Evolutionary conservation across 2,329 filamentous ascomycete species (phyloP).

Genomic region (Aspergillus intermedius): DNA sequence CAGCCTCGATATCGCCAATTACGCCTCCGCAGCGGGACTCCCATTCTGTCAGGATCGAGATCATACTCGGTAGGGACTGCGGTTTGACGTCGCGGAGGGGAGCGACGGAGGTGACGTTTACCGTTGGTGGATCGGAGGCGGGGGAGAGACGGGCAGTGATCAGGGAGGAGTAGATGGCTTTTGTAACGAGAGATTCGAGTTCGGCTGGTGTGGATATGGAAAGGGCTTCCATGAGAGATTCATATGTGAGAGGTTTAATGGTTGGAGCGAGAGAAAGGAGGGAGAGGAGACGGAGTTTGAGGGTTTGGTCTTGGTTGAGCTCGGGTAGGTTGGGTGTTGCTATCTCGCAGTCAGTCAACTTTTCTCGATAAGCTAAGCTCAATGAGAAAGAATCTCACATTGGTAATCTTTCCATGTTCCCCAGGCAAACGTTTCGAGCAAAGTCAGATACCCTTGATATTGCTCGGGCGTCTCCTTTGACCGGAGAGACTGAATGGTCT

Average conservation of each 20-base stretch:
- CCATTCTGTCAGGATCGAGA: slow-evolving; percentile 66
- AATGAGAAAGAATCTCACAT: slow-evolving; percentile 32
- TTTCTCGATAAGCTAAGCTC: background rate
- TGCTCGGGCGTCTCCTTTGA: slow-evolving; percentile 51
- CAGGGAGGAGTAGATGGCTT: slow-evolving; percentile 78
- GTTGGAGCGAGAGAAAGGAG: slow-evolving; percentile 73
- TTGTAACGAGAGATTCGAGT: slow-evolving; percentile 80
- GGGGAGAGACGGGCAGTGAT: slow-evolving; percentile 80
- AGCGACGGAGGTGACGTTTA: slow-evolving; percentile 73
- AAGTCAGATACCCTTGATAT: slow-evolving; percentile 55
- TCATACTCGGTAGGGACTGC: slow-evolving; percentile 61
- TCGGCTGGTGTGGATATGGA: slow-evolving; percentile 60
- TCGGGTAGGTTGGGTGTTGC: slow-evolving; percentile 56
- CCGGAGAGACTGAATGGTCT: slow-evolving; percentile 68
- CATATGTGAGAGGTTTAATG: slow-evolving; percentile 64
- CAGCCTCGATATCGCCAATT: slow-evolving; percentile 65
- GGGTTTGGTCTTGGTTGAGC: slow-evolving; percentile 64
- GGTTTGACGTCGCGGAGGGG: slow-evolving; percentile 81
- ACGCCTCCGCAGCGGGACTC: slow-evolving; percentile 68
- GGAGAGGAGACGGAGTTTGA: slow-evolving; percentile 82
- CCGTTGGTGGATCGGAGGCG: slow-evolving; percentile 66
- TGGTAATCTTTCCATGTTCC: slow-evolving; percentile 79
- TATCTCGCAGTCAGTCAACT: slow-evolving; percentile 12
- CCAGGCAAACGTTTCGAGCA: slow-evolving; percentile 86
- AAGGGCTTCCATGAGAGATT: slow-evolving; percentile 59